phyloP scores from a whole-genome alignment of 306 rosid species.

The Rosa persica region DNA sequence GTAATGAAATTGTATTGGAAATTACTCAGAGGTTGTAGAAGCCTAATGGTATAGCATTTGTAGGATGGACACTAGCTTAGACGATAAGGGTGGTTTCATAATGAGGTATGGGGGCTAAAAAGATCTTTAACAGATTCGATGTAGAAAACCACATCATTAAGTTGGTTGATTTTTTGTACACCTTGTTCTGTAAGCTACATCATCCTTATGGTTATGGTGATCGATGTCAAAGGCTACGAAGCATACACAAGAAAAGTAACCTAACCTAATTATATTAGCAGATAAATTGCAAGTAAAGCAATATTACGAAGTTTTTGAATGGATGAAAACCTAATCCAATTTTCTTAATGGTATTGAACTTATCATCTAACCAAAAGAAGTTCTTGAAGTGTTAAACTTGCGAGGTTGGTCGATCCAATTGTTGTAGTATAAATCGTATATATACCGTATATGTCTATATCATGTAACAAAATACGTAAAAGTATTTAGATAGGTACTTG shows the following conservation, averaged over 20 bases:
- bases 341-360: too few species aligned
- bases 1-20: background rate
- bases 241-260: background rate
- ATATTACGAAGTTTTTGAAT: background rate
- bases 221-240: background rate
- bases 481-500: too few species aligned
- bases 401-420: too few species aligned
- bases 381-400: too few species aligned
- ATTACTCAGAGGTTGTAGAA: background rate
- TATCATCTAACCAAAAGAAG: too few species aligned
- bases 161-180: background rate
- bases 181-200: background rate
- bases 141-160: background rate
- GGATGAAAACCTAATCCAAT: background rate
- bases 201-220: background rate
- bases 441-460: too few species aligned
- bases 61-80: conserved; percentile 21
- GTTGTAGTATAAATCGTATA: too few species aligned
- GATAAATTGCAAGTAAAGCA: background rate
- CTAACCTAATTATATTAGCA: background rate
- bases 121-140: background rate
- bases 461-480: too few species aligned
- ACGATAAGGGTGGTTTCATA: background rate
- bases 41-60: background rate
- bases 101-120: background rate